These are phyloP conservation scores for Pythium dissimile DNA, from an alignment of 352 stramenopile genomes.

Conservation along the genomic window DNA sequence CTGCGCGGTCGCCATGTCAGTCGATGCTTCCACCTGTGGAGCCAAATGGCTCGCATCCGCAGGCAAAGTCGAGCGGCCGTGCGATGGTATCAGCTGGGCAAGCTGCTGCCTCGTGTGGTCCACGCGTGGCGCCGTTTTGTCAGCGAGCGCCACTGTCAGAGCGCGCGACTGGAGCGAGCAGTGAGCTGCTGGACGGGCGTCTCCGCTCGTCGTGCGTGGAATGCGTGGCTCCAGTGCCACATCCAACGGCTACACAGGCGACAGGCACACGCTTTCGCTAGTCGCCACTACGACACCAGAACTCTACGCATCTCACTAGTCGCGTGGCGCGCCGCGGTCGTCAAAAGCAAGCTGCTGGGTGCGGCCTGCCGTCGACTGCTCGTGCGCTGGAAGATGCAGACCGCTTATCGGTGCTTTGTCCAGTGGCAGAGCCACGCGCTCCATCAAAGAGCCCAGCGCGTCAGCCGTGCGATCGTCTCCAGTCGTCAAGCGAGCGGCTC, in stretches of 20 bases:
- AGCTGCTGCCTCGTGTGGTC: conserved; percentile 1
- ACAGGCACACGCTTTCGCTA: no score
- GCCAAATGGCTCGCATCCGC: neutral
- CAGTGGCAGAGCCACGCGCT: conserved; percentile 15
- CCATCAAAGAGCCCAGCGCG: neutral
- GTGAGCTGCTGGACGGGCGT: conserved; percentile 5
- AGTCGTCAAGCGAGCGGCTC: neutral
- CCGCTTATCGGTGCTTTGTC: conserved; percentile 33
- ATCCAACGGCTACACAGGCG: no score
- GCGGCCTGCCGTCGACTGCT: conserved; percentile 22
- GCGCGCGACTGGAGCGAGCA: conserved; percentile 1
- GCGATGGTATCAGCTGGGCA: conserved; percentile 1
- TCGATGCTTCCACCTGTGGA: conserved; percentile 7
- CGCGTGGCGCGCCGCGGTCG: neutral
- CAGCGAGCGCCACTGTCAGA: neutral
- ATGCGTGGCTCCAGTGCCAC: conserved; percentile 1
- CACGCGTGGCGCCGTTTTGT: conserved; percentile 5
- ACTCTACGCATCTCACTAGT: neutral
- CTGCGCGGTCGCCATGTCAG: neutral
- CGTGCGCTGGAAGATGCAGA: conserved; percentile 36
- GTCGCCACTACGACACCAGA: neutral
- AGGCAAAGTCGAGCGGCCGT: neutral
- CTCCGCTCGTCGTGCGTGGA: conserved; percentile 13
- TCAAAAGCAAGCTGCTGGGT: neutral
- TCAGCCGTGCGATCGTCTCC: conserved; percentile 2